Evolutionary conservation across 2,329 filamentous ascomycete species (phyloP), one percentile per base, ranked within the genome.

Genomic region (Coleophoma crateriformis): DNA sequence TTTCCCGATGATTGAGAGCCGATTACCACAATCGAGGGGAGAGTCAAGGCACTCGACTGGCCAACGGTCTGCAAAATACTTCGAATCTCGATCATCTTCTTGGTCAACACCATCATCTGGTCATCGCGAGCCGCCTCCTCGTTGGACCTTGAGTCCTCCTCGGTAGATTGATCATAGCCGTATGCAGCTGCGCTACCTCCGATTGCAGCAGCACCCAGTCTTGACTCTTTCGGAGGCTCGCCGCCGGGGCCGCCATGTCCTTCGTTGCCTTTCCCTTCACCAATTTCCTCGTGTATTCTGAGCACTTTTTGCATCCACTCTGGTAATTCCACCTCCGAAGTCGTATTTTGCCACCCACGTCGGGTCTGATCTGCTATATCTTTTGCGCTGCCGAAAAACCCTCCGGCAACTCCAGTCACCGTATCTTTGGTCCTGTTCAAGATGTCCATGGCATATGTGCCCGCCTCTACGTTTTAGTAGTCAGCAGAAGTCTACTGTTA

Each of bases 81-180:
- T 58, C 95, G 79, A 50, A 99, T 97, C 73, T 99, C 94, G 63
- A 99, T 99, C 94, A 99, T 99, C 72, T 97, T 97, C 73, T 94
- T 92, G 2, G 95, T 99, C 63, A 99, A 75, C 58, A 96, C 78
- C 94, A 99, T 99, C 92, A 99, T 99, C 69, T 99, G 94, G 66
- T 99, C 94, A 62, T 99, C 94, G 61, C 84, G 83, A 15, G 90
- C 88, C 45, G 79, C 76, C 62, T 87, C 82, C 49, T 85, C 81
- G 17, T 72, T 75, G 8, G 76, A 73, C 49, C 83, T 75, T 4
- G 75, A 68, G 55, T 85, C 81, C 34, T 92, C 82, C 34, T 87
- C 82, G 3, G 75, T 70, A 2, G 82, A 80, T 50, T 85, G 76
- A 19, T 89, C 84, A 60, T 91, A 86, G 35, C 86, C 89, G 64